Evolutionary conservation across 2,329 filamentous ascomycete species (phyloP).

Genomic region (Aspergillus eucalypticola): DNA sequence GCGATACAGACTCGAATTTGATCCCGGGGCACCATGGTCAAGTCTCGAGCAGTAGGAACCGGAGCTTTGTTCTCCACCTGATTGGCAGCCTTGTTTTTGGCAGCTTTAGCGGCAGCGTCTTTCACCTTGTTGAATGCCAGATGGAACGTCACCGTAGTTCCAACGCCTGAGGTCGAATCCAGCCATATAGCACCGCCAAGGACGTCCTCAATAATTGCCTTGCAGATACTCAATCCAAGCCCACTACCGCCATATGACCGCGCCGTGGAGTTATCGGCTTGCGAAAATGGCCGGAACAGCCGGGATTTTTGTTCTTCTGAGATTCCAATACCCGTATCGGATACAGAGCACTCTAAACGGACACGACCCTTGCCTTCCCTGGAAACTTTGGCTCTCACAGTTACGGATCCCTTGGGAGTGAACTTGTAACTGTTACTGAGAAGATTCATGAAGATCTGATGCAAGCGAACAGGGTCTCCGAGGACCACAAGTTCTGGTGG

Average conservation of each 20-base stretch:
- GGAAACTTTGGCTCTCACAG: constrained; percentile 74
- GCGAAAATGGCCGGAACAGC: constrained; percentile 88
- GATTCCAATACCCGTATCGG: constrained; percentile 90
- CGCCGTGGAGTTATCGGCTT: constrained; percentile 87
- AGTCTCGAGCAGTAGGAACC: constrained; percentile 58
- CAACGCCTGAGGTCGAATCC: constrained; percentile 68
- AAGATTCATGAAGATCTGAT: constrained; percentile 78
- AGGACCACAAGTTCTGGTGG: constrained; percentile 67
- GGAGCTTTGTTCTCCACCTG: constrained; percentile 44
- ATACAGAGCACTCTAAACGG: constrained; percentile 79
- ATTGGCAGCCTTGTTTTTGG: constrained; percentile 53
- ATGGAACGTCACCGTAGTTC: constrained; percentile 71
- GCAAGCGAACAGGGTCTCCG: constrained; percentile 78
- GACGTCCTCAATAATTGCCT: constrained; percentile 88
- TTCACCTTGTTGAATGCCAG: constrained; percentile 80
- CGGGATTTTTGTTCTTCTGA: constrained; percentile 74
- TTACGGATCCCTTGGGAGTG: constrained; percentile 82
- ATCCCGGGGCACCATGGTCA: constrained; percentile 72
- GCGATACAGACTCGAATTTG: constrained; percentile 87
- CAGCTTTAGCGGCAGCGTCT: constrained; percentile 57
- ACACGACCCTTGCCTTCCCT: constrained; percentile 69
- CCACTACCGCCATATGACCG: constrained; percentile 90
- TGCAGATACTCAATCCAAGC: constrained; percentile 89
- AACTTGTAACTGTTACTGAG: constrained; percentile 95
- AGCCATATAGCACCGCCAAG: constrained; percentile 84